Evolutionary conservation across 2,329 filamentous ascomycete species (phyloP).

Genomic region (Calcarisporium arbuscula): DNA sequence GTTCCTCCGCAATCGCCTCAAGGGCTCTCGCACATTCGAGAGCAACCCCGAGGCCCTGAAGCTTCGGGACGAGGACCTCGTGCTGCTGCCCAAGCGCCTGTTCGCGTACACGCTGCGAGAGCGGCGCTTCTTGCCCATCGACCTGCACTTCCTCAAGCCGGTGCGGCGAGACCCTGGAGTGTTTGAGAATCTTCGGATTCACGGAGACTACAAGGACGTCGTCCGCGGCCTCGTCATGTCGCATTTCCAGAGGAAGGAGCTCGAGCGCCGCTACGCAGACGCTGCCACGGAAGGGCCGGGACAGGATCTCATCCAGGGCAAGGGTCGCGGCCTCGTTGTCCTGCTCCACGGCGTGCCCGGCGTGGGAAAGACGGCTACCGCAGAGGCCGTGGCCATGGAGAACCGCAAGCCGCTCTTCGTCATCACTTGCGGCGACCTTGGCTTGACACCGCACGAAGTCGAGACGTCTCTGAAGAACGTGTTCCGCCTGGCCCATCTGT

Average conservation of each 20-base stretch:
- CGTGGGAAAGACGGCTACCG: conserved; percentile 43
- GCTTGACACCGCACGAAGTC: conserved; percentile 33
- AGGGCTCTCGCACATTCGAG: conserved; percentile 28
- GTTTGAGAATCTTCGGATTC: conserved; percentile 34
- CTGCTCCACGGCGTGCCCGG: conserved; percentile 41
- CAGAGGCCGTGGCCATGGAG: conserved; percentile 34
- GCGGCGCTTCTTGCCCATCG: conserved; percentile 31
- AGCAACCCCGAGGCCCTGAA: conserved; percentile 22
- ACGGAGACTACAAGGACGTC: conserved; percentile 34
- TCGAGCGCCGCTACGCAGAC: conserved; percentile 26
- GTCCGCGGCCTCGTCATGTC: conserved; percentile 33
- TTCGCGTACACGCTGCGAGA: conserved; percentile 35
- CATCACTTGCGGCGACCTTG: conserved; percentile 44
- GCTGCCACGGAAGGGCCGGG: conserved; percentile 11
- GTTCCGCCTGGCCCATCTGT: conserved; percentile 34
- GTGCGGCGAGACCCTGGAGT: conserved; percentile 28
- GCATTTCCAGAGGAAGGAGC: conserved; percentile 32
- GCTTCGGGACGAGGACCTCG: conserved; percentile 20
- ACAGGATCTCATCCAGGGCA: conserved; percentile 38
- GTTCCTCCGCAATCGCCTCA: conserved; percentile 27
- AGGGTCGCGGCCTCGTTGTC: conserved; percentile 37
- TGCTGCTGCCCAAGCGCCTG: conserved; percentile 34
- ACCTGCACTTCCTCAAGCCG: conserved; percentile 26
- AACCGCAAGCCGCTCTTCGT: conserved; percentile 38
- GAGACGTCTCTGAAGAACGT: conserved; percentile 34